phyloP scores from a whole-genome alignment of 2,329 filamentous ascomycete genomes.

The Hymenoscyphus fructigenus region DNA sequence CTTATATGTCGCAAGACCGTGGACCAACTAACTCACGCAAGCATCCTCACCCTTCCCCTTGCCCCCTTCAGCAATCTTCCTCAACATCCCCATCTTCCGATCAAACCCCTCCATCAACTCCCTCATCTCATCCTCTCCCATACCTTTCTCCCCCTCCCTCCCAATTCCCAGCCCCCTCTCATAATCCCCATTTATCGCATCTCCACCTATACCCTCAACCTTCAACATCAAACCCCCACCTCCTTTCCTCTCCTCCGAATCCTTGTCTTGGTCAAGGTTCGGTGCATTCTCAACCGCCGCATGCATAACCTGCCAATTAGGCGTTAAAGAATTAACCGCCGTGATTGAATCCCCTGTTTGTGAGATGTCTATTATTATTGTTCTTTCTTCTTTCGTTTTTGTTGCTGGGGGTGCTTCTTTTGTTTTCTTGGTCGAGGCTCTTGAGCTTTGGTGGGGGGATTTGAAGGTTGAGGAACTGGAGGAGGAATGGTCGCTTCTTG shows the following conservation, averaged over 20 bases:
- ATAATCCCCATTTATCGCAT: background rate
- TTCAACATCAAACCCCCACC: conserved; percentile 53
- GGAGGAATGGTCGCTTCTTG: background rate
- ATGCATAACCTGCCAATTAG: conserved; percentile 68
- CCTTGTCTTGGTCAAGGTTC: conserved; percentile 52
- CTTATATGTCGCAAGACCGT: background rate
- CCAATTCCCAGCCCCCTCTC: background rate
- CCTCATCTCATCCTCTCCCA: conserved; percentile 48
- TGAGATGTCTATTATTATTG: conserved; percentile 57
- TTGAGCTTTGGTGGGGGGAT: background rate
- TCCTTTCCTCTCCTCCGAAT: conserved; percentile 40
- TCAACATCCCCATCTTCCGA: conserved; percentile 54
- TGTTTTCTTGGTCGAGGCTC: background rate
- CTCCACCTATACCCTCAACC: conserved; percentile 52
- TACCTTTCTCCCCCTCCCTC: conserved; percentile 18
- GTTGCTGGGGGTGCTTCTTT: background rate
- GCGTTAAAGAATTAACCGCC: conserved; percentile 69
- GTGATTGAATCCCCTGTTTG: conserved; percentile 54
- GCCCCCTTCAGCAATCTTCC: conserved; percentile 44
- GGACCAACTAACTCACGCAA: background rate
- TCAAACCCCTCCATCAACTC: conserved; percentile 57
- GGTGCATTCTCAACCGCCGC: conserved; percentile 58
- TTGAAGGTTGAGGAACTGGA: background rate
- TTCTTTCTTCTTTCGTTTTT: conserved; percentile 37
- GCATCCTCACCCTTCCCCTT: background rate